Evolutionary conservation across 768 basidiomycete genomes (phyloP), one percentile per base, ranked within the genome.

Genomic region (Tephrocybe sp.): DNA sequence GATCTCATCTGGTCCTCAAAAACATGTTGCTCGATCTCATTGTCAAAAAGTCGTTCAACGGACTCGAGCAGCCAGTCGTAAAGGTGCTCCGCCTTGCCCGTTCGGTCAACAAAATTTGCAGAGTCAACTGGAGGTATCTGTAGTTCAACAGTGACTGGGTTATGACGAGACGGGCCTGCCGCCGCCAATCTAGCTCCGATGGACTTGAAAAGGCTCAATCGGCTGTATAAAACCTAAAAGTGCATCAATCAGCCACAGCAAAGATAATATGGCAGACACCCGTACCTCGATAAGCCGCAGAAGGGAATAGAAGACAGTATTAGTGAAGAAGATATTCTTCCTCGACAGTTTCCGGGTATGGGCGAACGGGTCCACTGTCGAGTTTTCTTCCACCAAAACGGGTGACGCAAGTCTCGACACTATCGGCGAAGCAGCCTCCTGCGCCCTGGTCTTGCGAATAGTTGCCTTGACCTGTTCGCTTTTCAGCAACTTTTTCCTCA

Each of bases 1-100:
- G 78, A 79, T 37, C 96, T 78, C 75, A 96, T 80, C 59, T 89
- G 89, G 58, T 99, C 97, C 68, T 98, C 96, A 64, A 95, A 98
- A 3, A 75, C 79, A 37, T 75, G 72, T 57, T 87, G 87, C 60
- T 99, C 97, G 20, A 98, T 76, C 65, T 97, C 92, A 57, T 88
- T 90, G 62, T 95, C 95, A 58, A 98, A 97, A 39, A 98, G 67
- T 53, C 85, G 80, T 66, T 99, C 97, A 64, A 90, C 92, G 3
- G 89, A 84, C 52, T 88, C 89, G 14, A 99, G 77, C 60, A 94
- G 72, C 49, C 93, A 76, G 42, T 86, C 85, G 59, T 98, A 98
- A 59, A 83, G 90, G 58, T 89, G 83, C 24, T 78, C 78, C 4
- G 83, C 77, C 10, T 81, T 74, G 17, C 78, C 68, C 20, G 64